Evolutionary conservation across 176 grass and related monocot genomes (phyloP).

Genomic region (Thinopyrum elongatum): DNA sequence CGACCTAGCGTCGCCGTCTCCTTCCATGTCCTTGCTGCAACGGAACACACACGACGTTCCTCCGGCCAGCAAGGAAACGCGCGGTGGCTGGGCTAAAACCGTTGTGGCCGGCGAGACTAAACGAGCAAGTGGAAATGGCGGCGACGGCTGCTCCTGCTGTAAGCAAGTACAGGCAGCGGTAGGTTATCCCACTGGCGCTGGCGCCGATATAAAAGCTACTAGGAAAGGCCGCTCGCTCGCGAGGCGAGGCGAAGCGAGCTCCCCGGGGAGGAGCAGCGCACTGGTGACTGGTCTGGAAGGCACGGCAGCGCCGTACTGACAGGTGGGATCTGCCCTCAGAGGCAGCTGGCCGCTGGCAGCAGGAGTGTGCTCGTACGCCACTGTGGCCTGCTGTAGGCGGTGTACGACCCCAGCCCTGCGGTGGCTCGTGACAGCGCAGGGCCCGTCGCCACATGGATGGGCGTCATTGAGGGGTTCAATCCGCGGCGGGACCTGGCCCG

Average conservation of each 20-base stretch:
- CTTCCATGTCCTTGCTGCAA: constrained; percentile 37
- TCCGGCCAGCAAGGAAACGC: too few species aligned
- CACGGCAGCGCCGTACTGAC: constrained; percentile 22
- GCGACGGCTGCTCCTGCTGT: background rate
- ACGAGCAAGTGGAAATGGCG: background rate
- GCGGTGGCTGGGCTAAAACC: background rate
- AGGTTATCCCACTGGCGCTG: constrained; percentile 20
- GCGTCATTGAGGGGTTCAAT: constrained; percentile 72
- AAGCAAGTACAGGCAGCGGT: constrained; percentile 38
- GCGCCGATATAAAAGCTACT: constrained; percentile 27
- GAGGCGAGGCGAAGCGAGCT: constrained; percentile 10
- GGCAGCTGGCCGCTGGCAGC: background rate
- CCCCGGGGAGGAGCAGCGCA: constrained; percentile 42
- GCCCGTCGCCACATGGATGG: constrained; percentile 40
- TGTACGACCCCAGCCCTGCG: background rate
- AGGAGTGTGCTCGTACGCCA: background rate
- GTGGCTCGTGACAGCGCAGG: constrained; percentile 33
- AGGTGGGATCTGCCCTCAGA: constrained; percentile 42
- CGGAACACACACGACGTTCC: too few species aligned
- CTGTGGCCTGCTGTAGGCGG: background rate
- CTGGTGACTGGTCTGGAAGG: background rate
- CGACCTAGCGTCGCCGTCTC: constrained; percentile 1
- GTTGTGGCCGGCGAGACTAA: background rate
- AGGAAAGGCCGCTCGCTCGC: background rate
- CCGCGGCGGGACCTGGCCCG: constrained; percentile 15